Base-by-base conservation (phyloP, 495 filamentous ascomycete species). In the Hyaloscypha hepaticicola region DNA sequence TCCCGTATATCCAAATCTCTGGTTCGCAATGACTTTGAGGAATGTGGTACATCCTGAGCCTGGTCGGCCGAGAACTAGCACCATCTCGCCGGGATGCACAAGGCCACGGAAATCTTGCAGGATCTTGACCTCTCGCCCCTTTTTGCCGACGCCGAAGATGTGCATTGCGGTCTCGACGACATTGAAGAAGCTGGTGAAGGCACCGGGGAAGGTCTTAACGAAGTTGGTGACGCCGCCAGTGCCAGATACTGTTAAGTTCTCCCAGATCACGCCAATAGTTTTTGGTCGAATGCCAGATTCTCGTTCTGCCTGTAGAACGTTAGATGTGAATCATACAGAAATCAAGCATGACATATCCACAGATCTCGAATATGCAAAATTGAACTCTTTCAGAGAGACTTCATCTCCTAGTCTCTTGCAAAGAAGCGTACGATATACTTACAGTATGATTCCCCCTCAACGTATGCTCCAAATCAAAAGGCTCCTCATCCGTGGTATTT, bases 161-260 rank as follows among this genome's bases (percentile, higher is more conserved):
- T 89, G 84, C 56, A 59, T 64, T 9, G 22, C 63, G 3, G 86
- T 88, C 3, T 82, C 85, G 60, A 85, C 80, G 56, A 88, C 74
- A 69, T 92, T 88, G 77, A 93, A 85, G 68, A 95, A 95, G 58
- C 86, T 83, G 57, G 88, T 76, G 41, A 96, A 88, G 7, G 90
- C 88, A 72, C 91, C 88, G 0, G 92, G 92, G 70, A 95, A 96
- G 1, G 91, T 95, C 61, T 88, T 86, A 59, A 94, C 90, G 60
- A 83, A 89, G 70, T 89, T 92, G 70, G 87, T 88, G 31, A 83
- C 80, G 14, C 90, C 90, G 14, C 90, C 89, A 58, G 90, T 84
- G 22, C 92, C 92, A 70, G 85, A 87, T 31, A 95, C 91, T 0
- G 90, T 90, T 48, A 96, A 77, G 31, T 83, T 81, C 51, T 93